Base-by-base conservation (phyloP, 331 rosid genomes). In the Phaseolus coccineus region DNA sequence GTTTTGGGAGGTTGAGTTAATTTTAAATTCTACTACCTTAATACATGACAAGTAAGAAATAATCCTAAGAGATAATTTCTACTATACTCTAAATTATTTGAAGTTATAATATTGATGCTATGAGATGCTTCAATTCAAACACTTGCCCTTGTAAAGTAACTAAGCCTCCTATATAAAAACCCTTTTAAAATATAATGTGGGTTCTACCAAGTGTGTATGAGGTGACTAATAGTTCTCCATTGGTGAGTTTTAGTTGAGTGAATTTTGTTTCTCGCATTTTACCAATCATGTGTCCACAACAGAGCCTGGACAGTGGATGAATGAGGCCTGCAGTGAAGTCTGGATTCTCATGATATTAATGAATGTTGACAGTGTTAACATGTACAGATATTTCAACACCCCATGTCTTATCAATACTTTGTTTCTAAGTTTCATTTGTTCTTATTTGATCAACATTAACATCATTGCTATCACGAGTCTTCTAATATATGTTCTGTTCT, bases 401-500 rank as follows among this genome's bases (percentile, higher is more conserved):
- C 28, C 10, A 19, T 53, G 59, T 53, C 59, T 19, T 19, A 53
- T 53, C 5, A 61, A 4, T 50, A 40, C 5, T 53, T 70, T 30
- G 22, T 16, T 58, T 59, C 37, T 8, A 39, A 16, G 37, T 42
- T 61, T 52, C 9, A 15, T 25, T 42, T 24, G 51, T 65, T 52
- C 42, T 14, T 44, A 25, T 31, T 39, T 30, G 35, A 39, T 31
- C 71, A 19, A 4, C 14, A 28, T 14, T 22, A 15, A 6, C 16
- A 42, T 68, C 15, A 46, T 11, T 11, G 50, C 50, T 46, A 11
- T 46, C 51, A 11, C 4, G 16, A 46, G 11, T 46, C 53, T 50
- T 61, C 44, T 56, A 48, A 69, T 76, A 10, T n/a, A 16, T 65
- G 57, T 47, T 13, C 37, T 66, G 13, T 76, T 39, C 61, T 78